Conservation (phyloP, 164 flowering plant species). For the Nymphaea colorata region DNA sequence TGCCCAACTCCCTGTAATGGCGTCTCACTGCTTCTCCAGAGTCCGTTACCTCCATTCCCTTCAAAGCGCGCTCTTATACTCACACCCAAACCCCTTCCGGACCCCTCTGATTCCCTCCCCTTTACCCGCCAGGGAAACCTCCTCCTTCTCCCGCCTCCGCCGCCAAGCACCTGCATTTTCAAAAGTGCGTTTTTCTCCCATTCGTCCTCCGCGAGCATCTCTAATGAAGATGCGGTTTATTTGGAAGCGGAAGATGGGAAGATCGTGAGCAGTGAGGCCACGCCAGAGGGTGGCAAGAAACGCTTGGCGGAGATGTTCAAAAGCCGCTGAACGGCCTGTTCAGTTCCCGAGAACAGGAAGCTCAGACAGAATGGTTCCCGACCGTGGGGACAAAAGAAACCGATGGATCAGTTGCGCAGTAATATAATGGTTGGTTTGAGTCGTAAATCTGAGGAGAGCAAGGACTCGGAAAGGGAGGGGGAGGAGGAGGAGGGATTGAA, state of each 20-base stretch:
- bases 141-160: neutral
- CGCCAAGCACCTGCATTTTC: neutral
- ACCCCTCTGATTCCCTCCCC: neutral
- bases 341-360: no score
- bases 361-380: no score
- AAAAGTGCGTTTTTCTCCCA: neutral
- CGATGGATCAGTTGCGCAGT: no score
- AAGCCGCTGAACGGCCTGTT: no score
- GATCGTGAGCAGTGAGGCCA: neutral
- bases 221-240: neutral
- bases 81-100: neutral
- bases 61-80: neutral
- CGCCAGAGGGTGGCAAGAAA: no score
- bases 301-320: no score
- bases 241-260: neutral
- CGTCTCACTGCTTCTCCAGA: neutral
- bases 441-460: neutral
- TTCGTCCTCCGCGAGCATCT: neutral
- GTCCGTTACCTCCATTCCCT: neutral
- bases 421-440: neutral
- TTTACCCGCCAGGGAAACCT: neutral
- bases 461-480: constrained; percentile 1
- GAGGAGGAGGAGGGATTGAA: neutral
- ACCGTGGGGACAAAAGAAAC: no score
- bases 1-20: neutral